Conservation (phyloP, 768 basidiomycete species). For the Mycena vitilis region DNA sequence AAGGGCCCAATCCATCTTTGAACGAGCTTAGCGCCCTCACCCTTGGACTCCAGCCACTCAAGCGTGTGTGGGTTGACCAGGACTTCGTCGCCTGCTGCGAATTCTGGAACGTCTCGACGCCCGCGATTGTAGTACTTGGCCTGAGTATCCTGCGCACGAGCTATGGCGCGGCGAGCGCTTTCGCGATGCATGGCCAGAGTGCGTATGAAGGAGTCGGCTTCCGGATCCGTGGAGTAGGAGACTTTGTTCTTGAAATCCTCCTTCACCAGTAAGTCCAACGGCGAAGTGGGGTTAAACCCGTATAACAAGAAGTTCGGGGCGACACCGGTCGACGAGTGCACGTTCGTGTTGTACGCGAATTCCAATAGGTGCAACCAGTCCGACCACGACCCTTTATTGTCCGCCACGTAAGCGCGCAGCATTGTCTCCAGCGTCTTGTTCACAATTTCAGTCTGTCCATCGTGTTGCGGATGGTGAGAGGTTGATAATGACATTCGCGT, state of each 20-base stretch:
- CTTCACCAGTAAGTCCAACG: background rate
- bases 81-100: background rate
- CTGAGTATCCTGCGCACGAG: background rate
- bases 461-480: too few species aligned
- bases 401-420: too few species aligned
- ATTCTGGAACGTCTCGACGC: background rate
- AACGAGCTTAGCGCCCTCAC: background rate
- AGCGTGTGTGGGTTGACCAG: slow-evolving; percentile 1
- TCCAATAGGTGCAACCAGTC: too few species aligned
- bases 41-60: slow-evolving; percentile 4
- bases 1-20: slow-evolving; percentile 9
- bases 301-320: background rate
- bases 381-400: too few species aligned
- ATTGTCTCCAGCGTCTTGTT: too few species aligned
- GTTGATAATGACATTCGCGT: too few species aligned
- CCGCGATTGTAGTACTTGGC: background rate
- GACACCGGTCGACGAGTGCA: background rate
- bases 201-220: background rate
- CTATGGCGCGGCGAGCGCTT: background rate
- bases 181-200: background rate
- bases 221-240: background rate
- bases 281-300: background rate
- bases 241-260: background rate
- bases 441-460: too few species aligned
- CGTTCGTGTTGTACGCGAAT: too few species aligned